Evolutionary conservation across 306 rosid species (phyloP).

Genomic region (Cucumis hystrix): DNA sequence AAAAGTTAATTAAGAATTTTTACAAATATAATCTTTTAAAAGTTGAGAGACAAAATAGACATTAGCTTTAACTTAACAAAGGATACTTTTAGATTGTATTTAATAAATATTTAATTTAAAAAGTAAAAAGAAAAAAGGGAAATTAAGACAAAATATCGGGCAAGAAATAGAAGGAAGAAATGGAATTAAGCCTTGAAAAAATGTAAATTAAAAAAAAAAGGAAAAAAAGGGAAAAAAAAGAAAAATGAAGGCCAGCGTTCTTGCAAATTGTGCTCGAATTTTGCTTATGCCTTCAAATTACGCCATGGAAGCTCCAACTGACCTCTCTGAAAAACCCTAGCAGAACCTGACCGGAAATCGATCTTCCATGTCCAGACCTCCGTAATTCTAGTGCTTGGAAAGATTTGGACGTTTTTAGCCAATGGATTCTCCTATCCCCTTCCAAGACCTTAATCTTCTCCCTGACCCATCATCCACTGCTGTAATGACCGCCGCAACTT

Average conservation of each 20-base stretch:
- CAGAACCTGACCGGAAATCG: not conserved
- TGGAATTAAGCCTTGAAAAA: not conserved
- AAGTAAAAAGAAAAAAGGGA: not conserved
- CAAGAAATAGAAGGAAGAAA: not conserved
- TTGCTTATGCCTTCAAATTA: constrained; percentile 6
- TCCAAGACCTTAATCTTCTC: constrained; percentile 36
- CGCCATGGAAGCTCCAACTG: constrained; percentile 22
- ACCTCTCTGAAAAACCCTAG: constrained; percentile 13
- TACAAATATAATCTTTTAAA: too few species aligned
- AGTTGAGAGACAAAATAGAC: too few species aligned
- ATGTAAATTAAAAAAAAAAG: not conserved
- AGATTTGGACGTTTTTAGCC: not conserved
- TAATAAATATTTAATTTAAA: too few species aligned
- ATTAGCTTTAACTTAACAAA: too few species aligned
- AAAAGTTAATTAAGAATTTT: too few species aligned
- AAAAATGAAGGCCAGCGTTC: not conserved
- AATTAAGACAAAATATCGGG: not conserved
- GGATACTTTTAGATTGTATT: too few species aligned
- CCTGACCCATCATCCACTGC: constrained; percentile 30
- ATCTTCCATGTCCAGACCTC: constrained; percentile 10
- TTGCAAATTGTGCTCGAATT: not conserved
- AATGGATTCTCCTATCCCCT: constrained; percentile 47
- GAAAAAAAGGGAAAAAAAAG: not conserved
- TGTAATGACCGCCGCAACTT: constrained; percentile 7
- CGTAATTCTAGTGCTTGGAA: not conserved